phyloP scores from a whole-genome alignment of 2,329 filamentous ascomycete species.

The Botrytis pseudocinerea region DNA sequence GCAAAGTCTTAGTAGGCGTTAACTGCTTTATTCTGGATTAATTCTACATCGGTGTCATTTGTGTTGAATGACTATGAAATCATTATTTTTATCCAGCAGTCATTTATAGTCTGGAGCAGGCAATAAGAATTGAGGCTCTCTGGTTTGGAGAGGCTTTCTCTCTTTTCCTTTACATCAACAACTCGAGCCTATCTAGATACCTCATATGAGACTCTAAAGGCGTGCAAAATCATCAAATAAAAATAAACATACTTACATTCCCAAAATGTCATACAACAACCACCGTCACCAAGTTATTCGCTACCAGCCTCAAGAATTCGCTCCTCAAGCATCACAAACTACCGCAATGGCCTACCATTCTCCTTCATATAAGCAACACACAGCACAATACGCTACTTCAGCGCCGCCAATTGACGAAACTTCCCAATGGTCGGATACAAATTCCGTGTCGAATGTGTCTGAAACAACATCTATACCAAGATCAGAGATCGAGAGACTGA shows the following conservation, averaged over 20 bases:
- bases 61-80: neutral
- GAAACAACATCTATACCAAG: neutral
- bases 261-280: neutral
- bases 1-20: neutral
- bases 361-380: neutral
- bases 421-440: neutral
- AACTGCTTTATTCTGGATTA: neutral
- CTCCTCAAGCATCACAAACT: neutral
- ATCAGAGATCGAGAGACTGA: neutral
- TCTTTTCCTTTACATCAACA: neutral
- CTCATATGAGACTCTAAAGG: neutral
- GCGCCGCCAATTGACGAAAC: fast-evolving
- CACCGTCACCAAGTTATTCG: neutral
- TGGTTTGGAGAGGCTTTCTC: neutral
- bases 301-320: neutral
- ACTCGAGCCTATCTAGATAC: neutral
- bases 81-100: neutral
- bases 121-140: neutral
- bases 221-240: neutral
- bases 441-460: neutral
- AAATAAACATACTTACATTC: neutral
- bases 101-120: neutral
- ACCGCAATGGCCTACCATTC: neutral
- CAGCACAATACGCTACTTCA: neutral
- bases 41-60: fast-evolving